A percentile compares a stretch with the other conserved stretches of the same genome.
phyloP scores from a whole-genome alignment of 768 basidiomycete genomes.

The Naganishia friedmannii region DNA sequence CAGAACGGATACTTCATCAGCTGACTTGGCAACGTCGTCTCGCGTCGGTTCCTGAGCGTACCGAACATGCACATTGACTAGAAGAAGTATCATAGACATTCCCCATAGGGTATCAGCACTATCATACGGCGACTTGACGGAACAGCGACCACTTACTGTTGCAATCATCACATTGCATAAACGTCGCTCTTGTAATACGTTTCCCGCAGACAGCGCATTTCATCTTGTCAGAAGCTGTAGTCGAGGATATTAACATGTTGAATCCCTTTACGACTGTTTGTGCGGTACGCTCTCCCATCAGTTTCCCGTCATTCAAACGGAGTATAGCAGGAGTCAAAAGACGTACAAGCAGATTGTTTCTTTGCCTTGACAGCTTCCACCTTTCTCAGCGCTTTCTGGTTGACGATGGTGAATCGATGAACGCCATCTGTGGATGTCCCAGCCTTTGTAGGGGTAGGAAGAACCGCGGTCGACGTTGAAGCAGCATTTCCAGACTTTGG shows the following conservation, averaged over 20 bases:
- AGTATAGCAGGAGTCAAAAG: neutral
- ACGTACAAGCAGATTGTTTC: constrained; percentile 46
- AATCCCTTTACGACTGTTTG: neutral
- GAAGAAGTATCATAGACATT: too few species aligned
- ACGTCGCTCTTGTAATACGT: constrained; percentile 39
- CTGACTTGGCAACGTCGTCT: neutral
- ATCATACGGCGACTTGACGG: neutral
- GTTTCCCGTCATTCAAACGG: neutral
- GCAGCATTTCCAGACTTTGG: too few species aligned
- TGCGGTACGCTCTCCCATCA: neutral
- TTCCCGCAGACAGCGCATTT: constrained; percentile 45
- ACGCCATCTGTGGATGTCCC: neutral
- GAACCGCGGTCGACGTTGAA: constrained; percentile 24
- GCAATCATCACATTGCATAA: constrained; percentile 50
- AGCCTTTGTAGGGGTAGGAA: neutral
- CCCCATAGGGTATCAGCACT: neutral
- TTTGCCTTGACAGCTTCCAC: constrained; percentile 36
- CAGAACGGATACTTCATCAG: neutral
- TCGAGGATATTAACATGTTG: neutral
- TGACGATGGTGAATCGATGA: constrained; percentile 39
- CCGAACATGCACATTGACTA: constrained; percentile 49
- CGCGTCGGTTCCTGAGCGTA: constrained; percentile 16
- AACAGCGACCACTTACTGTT: constrained; percentile 38
- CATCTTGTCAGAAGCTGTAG: neutral
- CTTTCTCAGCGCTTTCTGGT: constrained; percentile 34